phyloP scores from a whole-genome alignment of 225 moss, liverwort and hornwort genomes.

The Anthoceros angustus region DNA sequence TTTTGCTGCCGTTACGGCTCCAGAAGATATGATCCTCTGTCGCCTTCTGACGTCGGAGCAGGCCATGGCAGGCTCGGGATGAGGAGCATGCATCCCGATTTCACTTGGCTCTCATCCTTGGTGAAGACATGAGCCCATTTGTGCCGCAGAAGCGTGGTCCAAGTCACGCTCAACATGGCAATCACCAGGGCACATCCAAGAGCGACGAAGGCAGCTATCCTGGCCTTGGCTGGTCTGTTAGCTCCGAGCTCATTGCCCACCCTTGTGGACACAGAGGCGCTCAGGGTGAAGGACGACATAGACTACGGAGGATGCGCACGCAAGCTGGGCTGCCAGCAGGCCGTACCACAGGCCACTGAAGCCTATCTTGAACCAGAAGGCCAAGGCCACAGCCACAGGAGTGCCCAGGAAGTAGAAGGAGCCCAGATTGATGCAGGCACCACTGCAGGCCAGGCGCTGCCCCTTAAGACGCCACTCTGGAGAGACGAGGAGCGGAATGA shows the following conservation, averaged over 20 bases:
- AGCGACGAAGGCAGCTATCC: slow-evolving; percentile 57
- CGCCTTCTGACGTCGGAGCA: too few relatives aligned
- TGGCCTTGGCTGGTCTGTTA: slow-evolving; percentile 55
- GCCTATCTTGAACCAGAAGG: slow-evolving; percentile 64
- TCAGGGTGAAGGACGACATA: slow-evolving; percentile 30
- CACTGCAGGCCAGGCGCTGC: slow-evolving; percentile 63
- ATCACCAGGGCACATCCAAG: slow-evolving; percentile 49
- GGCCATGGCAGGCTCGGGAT: too few relatives aligned
- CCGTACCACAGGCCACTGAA: slow-evolving; percentile 92
- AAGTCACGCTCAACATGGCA: slow-evolving; percentile 46
- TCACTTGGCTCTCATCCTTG: slow-evolving; percentile 22
- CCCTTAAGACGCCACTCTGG: slow-evolving; percentile 19
- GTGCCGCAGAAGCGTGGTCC: slow-evolving; percentile 60
- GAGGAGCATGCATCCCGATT: too few relatives aligned
- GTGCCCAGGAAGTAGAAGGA: slow-evolving; percentile 85
- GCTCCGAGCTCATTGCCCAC: slow-evolving; percentile 92
- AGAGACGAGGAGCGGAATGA: too few relatives aligned
- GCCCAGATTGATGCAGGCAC: slow-evolving; percentile 66
- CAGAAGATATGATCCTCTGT: too few relatives aligned
- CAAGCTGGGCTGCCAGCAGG: slow-evolving; percentile 73
- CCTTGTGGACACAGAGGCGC: slow-evolving; percentile 71
- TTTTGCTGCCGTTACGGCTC: too few relatives aligned
- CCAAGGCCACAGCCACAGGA: slow-evolving; percentile 66
- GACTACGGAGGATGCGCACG: slow-evolving; percentile 57
- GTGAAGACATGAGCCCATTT: slow-evolving; percentile 80